Evolutionary conservation across 2,329 filamentous ascomycete species (phyloP).

Genomic region (Venturia pyrina): DNA sequence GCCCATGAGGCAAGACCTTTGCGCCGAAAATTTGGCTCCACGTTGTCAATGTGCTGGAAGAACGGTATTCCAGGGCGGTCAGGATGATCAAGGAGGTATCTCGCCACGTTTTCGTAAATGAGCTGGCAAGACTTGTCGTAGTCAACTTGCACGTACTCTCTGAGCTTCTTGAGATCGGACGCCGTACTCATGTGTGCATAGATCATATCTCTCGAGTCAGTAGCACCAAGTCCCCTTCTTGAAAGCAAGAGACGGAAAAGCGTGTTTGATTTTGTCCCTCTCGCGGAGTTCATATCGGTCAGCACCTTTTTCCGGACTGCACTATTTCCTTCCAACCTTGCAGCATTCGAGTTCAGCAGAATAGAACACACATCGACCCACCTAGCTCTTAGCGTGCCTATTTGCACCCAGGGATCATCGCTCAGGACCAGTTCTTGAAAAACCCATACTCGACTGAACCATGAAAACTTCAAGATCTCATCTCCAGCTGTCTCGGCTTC

Average conservation of each 20-base stretch:
- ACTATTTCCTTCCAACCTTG: background rate
- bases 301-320: background rate
- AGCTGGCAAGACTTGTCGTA: background rate
- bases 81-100: background rate
- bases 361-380: background rate
- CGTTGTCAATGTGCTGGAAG: background rate
- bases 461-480: background rate
- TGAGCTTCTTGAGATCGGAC: background rate
- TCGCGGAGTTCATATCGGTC: background rate
- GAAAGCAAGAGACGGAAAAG: background rate
- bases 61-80: background rate
- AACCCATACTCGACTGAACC: slow-evolving; percentile 5
- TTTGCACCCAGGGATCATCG: slow-evolving; percentile 2
- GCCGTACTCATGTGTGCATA: background rate
- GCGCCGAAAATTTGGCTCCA: background rate
- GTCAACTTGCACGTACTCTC: background rate
- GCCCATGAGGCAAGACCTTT: background rate
- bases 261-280: background rate
- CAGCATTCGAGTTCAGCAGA: background rate
- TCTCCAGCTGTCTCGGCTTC: background rate
- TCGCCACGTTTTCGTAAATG: background rate
- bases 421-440: slow-evolving; percentile 4
- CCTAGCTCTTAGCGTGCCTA: background rate
- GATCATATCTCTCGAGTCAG: background rate
- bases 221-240: background rate